Evolutionary conservation across 2,329 filamentous ascomycete genomes (phyloP), one percentile per base, ranked within the genome.

Genomic region (Fusarium euwallaceae): DNA sequence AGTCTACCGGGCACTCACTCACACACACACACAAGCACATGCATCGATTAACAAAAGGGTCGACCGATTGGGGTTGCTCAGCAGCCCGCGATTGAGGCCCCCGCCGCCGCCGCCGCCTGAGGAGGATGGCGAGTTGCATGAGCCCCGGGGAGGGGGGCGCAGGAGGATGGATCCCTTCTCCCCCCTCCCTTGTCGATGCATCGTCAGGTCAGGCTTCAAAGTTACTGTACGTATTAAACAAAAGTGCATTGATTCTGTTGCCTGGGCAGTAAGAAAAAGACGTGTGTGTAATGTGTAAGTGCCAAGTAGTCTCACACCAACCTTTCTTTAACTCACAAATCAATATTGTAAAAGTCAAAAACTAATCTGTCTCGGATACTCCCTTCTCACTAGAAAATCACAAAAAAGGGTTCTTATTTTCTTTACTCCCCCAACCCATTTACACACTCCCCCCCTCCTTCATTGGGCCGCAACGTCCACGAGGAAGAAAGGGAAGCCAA

Each of bases 381-480:
- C 66, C 70, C 71, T 60, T 41, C 10, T n/a, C 29, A 22, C 41
- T 34, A 61, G 22, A 17, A 63, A 27, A 51, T 29, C 29, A 29
- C 61, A 59, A 66, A 48, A 66, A 58, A 27, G 43, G 43, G 12
- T 67, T 65, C n/a, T 69, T 62, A 34, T 34, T 34, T 34, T 34
- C 32, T 27, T 48, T 48, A 63, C 75, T 78, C 71, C 69, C 75
- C 74, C 76, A 75, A 77, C 73, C 39, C 61, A 65, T 61, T 53
- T 45, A 64, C 41, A 59, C 64, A 69, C 61, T 10, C 66, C 39
- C 66, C 64, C 64, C 60, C 59, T 61, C 20, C 68, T 60, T 63
- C 72, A 78, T 79, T 79, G 71, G 77, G 77, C 76, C 70, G 76
- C 74, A 76, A 75, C 37, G 67, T 70, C 63, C 68, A 70, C 71